Conservation (phyloP, 1,284 basidiomycete genomes). For the Ganoderma meredithae region DNA sequence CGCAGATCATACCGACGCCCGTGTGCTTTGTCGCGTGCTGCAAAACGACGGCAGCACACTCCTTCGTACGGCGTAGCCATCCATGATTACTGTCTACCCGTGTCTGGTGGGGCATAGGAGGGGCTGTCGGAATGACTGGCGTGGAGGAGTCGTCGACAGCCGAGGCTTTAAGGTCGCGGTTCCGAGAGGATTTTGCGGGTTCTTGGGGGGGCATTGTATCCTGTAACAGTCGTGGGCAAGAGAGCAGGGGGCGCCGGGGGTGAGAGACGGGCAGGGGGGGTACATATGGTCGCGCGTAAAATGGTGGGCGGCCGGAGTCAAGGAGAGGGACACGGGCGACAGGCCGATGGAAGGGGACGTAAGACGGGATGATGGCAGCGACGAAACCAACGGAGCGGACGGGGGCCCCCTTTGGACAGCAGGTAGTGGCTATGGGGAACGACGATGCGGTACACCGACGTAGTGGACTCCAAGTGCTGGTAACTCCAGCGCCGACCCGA, state of each 20-base stretch:
- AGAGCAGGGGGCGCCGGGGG: neutral
- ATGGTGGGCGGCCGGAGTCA: conserved; percentile 7
- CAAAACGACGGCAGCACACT: conserved; percentile 33
- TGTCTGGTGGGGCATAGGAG: neutral
- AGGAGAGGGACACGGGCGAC: neutral
- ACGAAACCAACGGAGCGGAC: conserved; percentile 33
- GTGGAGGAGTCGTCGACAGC: neutral
- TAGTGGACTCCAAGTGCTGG: conserved; percentile 14
- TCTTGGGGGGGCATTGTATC: neutral
- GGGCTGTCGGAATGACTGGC: neutral
- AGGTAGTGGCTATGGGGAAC: conserved; percentile 24
- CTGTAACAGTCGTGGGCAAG: neutral
- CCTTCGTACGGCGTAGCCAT: conserved; percentile 14
- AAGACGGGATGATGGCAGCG: conserved; percentile 7
- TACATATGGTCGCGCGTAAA: neutral
- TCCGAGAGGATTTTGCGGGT: neutral
- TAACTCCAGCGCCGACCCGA: conserved; percentile 17
- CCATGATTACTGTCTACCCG: neutral
- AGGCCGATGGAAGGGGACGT: conserved; percentile 12
- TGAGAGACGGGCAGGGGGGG: conserved; percentile 7
- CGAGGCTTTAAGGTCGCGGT: neutral
- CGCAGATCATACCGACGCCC: conserved; percentile 58
- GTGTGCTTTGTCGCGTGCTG: conserved; percentile 53
- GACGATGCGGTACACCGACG: conserved; percentile 26
- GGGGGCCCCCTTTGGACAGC: conserved; percentile 9